Evolutionary conservation across 1,284 basidiomycete species (phyloP).

Genomic region (Ganoderma sinense): DNA sequence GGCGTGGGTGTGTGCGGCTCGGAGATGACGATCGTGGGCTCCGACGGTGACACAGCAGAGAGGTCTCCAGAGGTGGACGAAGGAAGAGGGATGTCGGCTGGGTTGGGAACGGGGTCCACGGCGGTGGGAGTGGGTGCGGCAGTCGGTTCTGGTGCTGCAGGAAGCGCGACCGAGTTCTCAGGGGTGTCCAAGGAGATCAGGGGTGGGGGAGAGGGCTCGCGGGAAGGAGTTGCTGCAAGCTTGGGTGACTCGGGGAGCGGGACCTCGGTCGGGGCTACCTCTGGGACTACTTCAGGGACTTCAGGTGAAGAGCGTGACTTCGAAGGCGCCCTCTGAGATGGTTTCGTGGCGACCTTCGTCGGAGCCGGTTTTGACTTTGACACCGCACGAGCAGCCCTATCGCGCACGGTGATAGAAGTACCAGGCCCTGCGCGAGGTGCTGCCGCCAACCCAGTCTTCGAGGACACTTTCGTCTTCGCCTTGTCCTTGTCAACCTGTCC

Average conservation of each 20-base stretch:
- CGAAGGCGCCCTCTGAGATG: conserved; percentile 6
- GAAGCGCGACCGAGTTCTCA: background rate
- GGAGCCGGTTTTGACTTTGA: background rate
- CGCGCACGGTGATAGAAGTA: conserved; percentile 25
- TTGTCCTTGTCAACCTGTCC: conserved; percentile 11
- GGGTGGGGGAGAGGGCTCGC: conserved; percentile 1
- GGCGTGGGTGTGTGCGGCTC: conserved; percentile 20
- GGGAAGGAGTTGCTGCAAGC: background rate
- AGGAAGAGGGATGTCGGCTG: conserved; percentile 22
- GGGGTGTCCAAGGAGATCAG: conserved; percentile 13
- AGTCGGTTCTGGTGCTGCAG: background rate
- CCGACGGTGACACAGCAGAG: background rate
- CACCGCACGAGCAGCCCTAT: conserved; percentile 13
- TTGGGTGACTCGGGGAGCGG: conserved; percentile 28
- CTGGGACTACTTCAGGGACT: conserved; percentile 18
- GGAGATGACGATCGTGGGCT: conserved; percentile 10
- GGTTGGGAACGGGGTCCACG: background rate
- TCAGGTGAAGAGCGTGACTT: conserved; percentile 21
- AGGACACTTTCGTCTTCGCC: conserved; percentile 8
- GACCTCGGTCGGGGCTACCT: conserved; percentile 22
- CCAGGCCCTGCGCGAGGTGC: conserved; percentile 6
- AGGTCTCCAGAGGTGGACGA: conserved; percentile 7
- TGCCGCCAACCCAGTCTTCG: conserved; percentile 1
- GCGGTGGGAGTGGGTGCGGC: background rate
- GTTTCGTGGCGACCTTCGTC: background rate